A percentile compares a stretch with the other conserved stretches of the same genome.
phyloP scores from a whole-genome alignment of 73 alveolate genomes.

The Paramecium sonneborni region DNA sequence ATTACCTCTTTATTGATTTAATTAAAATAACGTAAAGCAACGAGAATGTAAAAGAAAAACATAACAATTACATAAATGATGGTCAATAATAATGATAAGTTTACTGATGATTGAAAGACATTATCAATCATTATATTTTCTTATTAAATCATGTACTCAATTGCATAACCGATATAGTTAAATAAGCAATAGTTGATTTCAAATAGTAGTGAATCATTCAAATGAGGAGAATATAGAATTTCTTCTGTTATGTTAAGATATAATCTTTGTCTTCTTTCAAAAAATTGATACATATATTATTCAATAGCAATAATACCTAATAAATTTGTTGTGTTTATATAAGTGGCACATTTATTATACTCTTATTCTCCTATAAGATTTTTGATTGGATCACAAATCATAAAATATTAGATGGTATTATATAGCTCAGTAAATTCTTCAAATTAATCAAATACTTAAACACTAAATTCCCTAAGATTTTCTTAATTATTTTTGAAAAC shows the following conservation, averaged over 20 bases:
- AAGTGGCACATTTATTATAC: neutral
- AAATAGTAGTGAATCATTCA: neutral
- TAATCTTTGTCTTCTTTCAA: neutral
- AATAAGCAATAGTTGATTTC: neutral
- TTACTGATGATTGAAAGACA: neutral
- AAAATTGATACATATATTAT: neutral
- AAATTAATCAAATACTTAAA: neutral
- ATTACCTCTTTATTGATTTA: neutral
- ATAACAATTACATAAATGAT: neutral
- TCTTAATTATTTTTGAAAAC: neutral
- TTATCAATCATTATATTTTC: neutral
- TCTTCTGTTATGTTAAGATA: neutral
- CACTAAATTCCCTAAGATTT: neutral
- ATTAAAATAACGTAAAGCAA: neutral
- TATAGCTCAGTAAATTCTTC: neutral
- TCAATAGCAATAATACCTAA: neutral
- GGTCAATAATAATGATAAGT: neutral
- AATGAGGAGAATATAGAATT: neutral
- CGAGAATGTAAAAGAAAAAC: neutral
- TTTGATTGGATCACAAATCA: neutral
- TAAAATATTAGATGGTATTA: neutral
- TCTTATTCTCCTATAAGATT: neutral
- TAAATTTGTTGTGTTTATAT: neutral
- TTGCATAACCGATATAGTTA: neutral
- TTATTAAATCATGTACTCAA: constrained; percentile 9